Evolutionary conservation across 148 eudicot genomes (phyloP), one percentile per base, ranked within the genome.

Genomic region (Euryodendron excelsum): DNA sequence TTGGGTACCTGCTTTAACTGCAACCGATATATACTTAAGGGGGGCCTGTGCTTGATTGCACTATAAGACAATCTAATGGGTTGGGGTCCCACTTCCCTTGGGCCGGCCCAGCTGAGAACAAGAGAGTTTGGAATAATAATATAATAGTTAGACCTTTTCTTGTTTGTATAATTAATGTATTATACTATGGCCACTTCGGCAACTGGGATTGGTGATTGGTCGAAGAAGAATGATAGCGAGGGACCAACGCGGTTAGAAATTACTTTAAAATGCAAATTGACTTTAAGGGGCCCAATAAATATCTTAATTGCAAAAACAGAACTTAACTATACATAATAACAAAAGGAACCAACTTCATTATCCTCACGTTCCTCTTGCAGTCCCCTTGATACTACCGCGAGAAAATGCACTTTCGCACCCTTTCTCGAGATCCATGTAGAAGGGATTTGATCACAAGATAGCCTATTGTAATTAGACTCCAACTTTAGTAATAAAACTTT

Each of bases 41-140:
- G 53, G 36, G 61, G 58, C 75, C 73, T 62, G 36, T 39, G 69
- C 33, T 25, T 39, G 7, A 58, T 23, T n/a, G 63, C 72, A 52
- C 73, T 50, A 66, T 11, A 45, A 48, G 59, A 64, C 79, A 77
- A 68, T 53, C 68, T 66, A 37, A 41, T 30, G 4, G 74, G 59
- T 56, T 34, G 34, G 59, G 80, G 76, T 64, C 30, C 80, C 78
- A 76, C 70, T 41, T 23, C 17, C 45, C 34, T 76, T 77, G 81
- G 75, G 88, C 88, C 85, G 88, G 80, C 85, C 78, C 65, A 69
- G 61, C 68, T 44, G 66, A 63, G 53, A 72, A 76, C 79, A 69
- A 76, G 76, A 28, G 23, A 5, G 56, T 15, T 41, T 11, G 34
- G 48, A 41, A 23, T n/a, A n/a, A 66, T n/a, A n/a, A n/a, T n/a